A percentile compares a stretch with the other conserved stretches of the same genome.
Conservation (phyloP, 768 basidiomycete genomes). For the Collybiopsis luxurians region DNA sequence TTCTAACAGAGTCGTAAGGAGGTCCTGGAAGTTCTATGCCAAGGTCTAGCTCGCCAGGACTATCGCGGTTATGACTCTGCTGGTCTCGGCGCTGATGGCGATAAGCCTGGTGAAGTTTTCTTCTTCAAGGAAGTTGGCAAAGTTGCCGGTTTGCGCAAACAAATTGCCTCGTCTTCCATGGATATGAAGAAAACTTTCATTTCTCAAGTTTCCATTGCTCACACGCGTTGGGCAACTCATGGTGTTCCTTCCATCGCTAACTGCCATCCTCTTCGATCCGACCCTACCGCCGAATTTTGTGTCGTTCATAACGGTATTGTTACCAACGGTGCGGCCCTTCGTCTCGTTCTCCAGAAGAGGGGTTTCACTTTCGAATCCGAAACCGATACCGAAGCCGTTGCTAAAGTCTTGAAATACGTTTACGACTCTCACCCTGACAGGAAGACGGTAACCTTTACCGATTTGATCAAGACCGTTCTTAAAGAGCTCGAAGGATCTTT, state of each 20-base stretch:
- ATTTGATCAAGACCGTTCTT: constrained; percentile 90
- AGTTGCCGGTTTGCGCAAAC: constrained; percentile 88
- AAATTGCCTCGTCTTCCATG: constrained; percentile 68
- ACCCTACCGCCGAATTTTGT: constrained; percentile 78
- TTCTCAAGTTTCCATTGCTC: constrained; percentile 94
- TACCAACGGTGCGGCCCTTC: constrained; percentile 87
- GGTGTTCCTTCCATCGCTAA: constrained; percentile 85
- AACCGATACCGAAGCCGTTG: constrained; percentile 97
- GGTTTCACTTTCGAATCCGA: constrained; percentile 94
- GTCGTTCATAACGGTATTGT: constrained; percentile 99
- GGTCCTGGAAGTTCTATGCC: constrained; percentile 86
- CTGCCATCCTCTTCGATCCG: constrained; percentile 93
- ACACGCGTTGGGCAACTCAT: constrained; percentile 99
- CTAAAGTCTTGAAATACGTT: constrained; percentile 93
- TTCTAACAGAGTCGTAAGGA: constrained; percentile 75
- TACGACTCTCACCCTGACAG: constrained; percentile 91
- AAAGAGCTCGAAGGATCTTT: constrained; percentile 99
- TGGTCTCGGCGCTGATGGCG: constrained; percentile 87
- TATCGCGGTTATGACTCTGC: constrained; percentile 99
- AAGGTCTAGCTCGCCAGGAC: constrained; percentile 91
- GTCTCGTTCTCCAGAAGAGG: constrained; percentile 91
- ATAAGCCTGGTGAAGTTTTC: constrained; percentile 69
- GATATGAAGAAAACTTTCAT: constrained; percentile 76
- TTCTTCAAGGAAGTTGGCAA: constrained; percentile 99
- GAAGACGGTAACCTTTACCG: constrained; percentile 82